Percentiles rank a stretch among this genome's conserved stretches.
These are phyloP conservation scores for Candida pseudocylindracea DNA, from an alignment of 1,139 yeast genomes.

Conservation along the genomic window DNA sequence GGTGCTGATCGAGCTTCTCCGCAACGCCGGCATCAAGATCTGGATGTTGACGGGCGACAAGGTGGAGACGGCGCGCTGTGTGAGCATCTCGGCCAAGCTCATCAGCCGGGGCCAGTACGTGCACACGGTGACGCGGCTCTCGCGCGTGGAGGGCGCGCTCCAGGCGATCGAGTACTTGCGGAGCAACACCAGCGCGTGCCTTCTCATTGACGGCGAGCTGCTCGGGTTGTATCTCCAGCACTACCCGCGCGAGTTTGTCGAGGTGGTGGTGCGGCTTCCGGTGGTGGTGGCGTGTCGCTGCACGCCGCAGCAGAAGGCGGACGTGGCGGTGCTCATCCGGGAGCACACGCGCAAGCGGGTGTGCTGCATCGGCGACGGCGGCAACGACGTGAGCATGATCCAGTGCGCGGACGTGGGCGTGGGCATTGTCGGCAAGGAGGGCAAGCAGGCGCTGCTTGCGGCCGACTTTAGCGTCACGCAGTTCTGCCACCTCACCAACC, in stretches of 20 bases:
- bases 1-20: conserved; percentile 69
- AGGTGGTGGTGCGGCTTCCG: conserved; percentile 55
- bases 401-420: conserved; percentile 98
- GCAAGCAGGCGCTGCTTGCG: conserved; percentile 89
- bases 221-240: conserved; percentile 43
- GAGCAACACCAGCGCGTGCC: conserved; percentile 47
- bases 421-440: conserved; percentile 97
- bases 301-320: conserved; percentile 97
- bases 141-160: conserved; percentile 40
- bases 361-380: conserved; percentile 98
- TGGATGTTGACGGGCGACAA: conserved; percentile 99
- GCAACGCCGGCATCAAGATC: conserved; percentile 92
- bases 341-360: conserved; percentile 70
- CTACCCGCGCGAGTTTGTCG: conserved; percentile 50
- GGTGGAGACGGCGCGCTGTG: conserved; percentile 95
- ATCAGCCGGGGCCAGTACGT: conserved; percentile 88
- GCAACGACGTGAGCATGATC: conserved; percentile 97
- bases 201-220: conserved; percentile 89
- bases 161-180: conserved; percentile 50
- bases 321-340: conserved; percentile 65
- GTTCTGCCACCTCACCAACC: conserved; percentile 71
- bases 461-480: conserved; percentile 93
- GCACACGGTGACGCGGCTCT: conserved; percentile 56
- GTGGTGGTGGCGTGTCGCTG: conserved; percentile 96
- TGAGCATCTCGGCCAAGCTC: conserved; percentile 80